phyloP scores from a whole-genome alignment of 257 asterid genomes.

The Echites panduratus region DNA sequence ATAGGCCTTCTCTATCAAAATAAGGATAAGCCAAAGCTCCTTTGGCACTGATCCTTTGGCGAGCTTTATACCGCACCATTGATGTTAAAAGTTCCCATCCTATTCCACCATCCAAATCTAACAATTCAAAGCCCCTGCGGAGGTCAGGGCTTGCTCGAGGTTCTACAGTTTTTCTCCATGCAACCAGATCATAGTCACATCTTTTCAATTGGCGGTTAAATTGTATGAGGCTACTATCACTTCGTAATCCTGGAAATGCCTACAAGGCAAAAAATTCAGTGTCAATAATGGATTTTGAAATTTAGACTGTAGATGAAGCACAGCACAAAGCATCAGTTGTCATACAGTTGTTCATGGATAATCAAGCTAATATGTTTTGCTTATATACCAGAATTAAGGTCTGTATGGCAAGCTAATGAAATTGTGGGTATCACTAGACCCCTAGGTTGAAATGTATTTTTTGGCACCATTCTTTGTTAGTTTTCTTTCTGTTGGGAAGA shows the following conservation, averaged over 20 bases:
- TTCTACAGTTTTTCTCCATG: constrained; percentile 71
- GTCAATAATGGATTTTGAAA: neutral
- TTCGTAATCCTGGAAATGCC: constrained; percentile 77
- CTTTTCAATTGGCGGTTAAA: constrained; percentile 89
- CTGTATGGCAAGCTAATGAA: neutral
- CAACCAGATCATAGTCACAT: constrained; percentile 67
- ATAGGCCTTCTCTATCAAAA: constrained; percentile 79
- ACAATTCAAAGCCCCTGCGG: constrained; percentile 71
- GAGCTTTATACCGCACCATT: constrained; percentile 87
- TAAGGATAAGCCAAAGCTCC: constrained; percentile 92
- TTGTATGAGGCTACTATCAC: constrained; percentile 66
- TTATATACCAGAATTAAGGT: neutral
- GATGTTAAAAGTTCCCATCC: constrained; percentile 95
- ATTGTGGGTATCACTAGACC: neutral
- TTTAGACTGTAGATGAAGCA: neutral
- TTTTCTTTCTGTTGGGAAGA: neutral
- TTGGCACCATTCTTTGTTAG: neutral
- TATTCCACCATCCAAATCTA: constrained; percentile 80
- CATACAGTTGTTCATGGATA: neutral
- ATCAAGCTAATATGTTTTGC: neutral
- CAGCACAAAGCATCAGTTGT: neutral
- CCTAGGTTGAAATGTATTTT: neutral
- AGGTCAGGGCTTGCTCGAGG: constrained; percentile 78
- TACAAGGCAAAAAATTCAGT: constrained; percentile 13
- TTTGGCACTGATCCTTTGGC: constrained; percentile 78